Evolutionary conservation across 1,284 basidiomycete species (phyloP).

Genomic region (Cutaneotrichosporon daszewskae): DNA sequence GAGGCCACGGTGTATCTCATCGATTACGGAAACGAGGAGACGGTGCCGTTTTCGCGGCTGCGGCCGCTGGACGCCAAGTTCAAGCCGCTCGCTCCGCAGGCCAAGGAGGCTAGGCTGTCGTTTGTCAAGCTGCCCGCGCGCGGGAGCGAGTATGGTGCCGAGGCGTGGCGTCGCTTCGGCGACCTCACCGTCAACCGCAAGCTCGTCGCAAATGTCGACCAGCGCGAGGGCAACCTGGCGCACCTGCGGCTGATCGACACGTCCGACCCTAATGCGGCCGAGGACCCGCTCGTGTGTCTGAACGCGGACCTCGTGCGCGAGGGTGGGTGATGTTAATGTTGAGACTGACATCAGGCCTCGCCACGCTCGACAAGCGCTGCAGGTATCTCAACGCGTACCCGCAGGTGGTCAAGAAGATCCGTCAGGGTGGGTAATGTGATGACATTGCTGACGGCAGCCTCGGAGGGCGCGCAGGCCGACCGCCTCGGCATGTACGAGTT

Average conservation of each 20-base stretch:
- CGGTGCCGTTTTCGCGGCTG: constrained; percentile 61
- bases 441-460: constrained; percentile 57
- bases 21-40: constrained; percentile 74
- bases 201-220: constrained; percentile 82
- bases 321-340: constrained; percentile 24
- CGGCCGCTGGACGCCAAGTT: constrained; percentile 80
- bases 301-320: constrained; percentile 69
- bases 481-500: constrained; percentile 79
- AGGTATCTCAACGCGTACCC: constrained; percentile 68
- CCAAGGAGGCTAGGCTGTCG: constrained; percentile 47
- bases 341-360: constrained; percentile 54
- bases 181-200: constrained; percentile 78
- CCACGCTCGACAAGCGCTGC: constrained; percentile 71
- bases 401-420: constrained; percentile 60
- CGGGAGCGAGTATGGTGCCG: constrained; percentile 75
- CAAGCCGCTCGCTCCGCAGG: constrained; percentile 69
- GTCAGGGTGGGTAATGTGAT: too few species aligned
- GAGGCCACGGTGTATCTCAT: constrained; percentile 48
- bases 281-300: constrained; percentile 68
- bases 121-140: constrained; percentile 74
- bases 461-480: constrained; percentile 64
- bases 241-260: constrained; percentile 87
- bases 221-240: constrained; percentile 66
- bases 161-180: constrained; percentile 79
- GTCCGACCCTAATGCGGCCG: constrained; percentile 59